Conservation (phyloP, 805 yeast species). For the Scheffersomyces amazonensis region DNA sequence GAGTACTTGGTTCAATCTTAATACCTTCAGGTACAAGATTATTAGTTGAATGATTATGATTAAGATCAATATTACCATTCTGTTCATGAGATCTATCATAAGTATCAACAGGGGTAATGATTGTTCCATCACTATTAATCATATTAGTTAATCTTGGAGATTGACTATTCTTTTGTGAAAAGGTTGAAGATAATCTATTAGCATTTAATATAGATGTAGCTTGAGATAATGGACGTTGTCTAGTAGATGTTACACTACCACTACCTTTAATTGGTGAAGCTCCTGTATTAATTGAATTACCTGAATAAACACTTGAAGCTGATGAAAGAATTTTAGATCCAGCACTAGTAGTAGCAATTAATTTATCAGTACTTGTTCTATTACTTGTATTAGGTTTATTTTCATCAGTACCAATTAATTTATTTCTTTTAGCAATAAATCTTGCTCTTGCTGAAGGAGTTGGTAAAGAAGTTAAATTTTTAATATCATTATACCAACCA, state of each 20-base stretch:
- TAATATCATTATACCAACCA: slow-evolving; percentile 80
- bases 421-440: slow-evolving; percentile 23
- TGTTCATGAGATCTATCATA: slow-evolving; percentile 6
- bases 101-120: slow-evolving; percentile 38
- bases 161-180: slow-evolving; percentile 29
- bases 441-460: slow-evolving; percentile 59
- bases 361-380: background rate
- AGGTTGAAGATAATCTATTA: slow-evolving; percentile 35
- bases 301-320: slow-evolving; percentile 11
- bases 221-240: slow-evolving; percentile 19
- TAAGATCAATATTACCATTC: background rate
- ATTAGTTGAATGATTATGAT: background rate
- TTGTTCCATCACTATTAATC: slow-evolving; percentile 45
- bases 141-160: slow-evolving; percentile 38
- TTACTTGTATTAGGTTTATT: slow-evolving; percentile 2
- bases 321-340: slow-evolving; percentile 9
- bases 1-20: background rate
- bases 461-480: slow-evolving; percentile 59
- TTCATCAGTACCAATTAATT: too few species aligned
- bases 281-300: slow-evolving; percentile 1
- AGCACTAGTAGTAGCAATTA: slow-evolving; percentile 1
- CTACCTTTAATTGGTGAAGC: slow-evolving; percentile 11
- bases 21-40: background rate
- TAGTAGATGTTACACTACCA: slow-evolving; percentile 9
- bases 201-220: slow-evolving; percentile 18